These are phyloP conservation scores for Yueomyces sinensis DNA, from an alignment of 805 yeast genomes.

Conservation along the genomic window DNA sequence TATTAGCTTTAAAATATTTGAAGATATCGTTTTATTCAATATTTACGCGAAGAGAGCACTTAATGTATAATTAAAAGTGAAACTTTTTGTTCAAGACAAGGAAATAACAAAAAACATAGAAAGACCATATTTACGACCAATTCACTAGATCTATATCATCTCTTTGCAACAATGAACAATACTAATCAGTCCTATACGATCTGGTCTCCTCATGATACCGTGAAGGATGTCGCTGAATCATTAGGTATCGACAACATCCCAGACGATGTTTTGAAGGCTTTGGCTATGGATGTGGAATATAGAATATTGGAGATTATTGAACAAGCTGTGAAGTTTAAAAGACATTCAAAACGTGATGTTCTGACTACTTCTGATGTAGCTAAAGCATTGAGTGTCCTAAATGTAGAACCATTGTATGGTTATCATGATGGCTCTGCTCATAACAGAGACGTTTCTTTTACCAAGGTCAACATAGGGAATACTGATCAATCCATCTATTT, in stretches of 20 bases:
- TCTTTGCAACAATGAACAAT: no score
- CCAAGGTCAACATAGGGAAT: conserved; percentile 82
- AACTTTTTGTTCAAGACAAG: no score
- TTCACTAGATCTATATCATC: no score
- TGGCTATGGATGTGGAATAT: conserved; percentile 99
- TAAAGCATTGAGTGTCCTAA: conserved; percentile 69
- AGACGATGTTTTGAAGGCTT: conserved; percentile 85
- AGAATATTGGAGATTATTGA: conserved; percentile 90
- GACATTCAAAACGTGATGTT: conserved; percentile 78
- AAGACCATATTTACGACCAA: no score
- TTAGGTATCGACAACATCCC: conserved; percentile 66
- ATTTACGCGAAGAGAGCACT: no score
- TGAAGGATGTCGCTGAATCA: conserved; percentile 88
- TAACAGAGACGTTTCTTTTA: conserved; percentile 55
- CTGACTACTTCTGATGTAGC: conserved; percentile 72
- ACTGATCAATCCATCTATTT: conserved; percentile 74
- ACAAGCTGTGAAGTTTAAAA: conserved; percentile 91
- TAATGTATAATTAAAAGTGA: no score
- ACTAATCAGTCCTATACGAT: conserved; percentile 58
- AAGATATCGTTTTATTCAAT: no score
- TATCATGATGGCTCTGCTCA: conserved; percentile 39
- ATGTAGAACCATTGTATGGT: conserved; percentile 90
- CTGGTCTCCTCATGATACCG: conserved; percentile 97
- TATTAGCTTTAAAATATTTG: no score
- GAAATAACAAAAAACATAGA: no score